phyloP scores from a whole-genome alignment of 2,329 filamentous ascomycete genomes.

The Penicillium sp. region DNA sequence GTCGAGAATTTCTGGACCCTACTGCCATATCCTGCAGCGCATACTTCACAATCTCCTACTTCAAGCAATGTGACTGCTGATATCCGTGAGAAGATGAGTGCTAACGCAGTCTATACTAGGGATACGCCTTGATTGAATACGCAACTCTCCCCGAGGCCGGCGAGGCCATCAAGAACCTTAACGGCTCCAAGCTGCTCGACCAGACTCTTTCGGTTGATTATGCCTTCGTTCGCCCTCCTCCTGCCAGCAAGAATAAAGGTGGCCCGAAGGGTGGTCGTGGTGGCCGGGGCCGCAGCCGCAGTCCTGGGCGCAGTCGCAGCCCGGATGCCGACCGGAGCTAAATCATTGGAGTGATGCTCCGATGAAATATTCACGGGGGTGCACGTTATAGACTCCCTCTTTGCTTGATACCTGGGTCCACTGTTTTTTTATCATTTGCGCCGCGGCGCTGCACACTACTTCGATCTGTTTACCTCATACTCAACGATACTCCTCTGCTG shows the following conservation, averaged over 20 bases:
- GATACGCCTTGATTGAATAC: constrained; percentile 70
- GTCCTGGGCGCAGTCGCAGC: constrained; percentile 52
- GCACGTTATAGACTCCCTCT: constrained; percentile 3
- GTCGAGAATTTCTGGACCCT: constrained; percentile 12
- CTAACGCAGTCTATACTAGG: constrained; percentile 47
- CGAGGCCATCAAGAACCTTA: constrained; percentile 64
- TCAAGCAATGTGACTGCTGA: neutral
- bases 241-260: constrained; percentile 49
- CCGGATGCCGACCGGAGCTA: constrained; percentile 45
- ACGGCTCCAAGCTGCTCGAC: constrained; percentile 65
- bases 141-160: constrained; percentile 66
- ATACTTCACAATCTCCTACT: neutral
- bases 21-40: neutral
- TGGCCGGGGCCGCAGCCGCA: constrained; percentile 47
- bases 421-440: constrained; percentile 14
- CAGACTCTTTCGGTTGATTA: constrained; percentile 69
- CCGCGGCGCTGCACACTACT: constrained; percentile 3
- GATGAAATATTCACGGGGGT: constrained; percentile 9
- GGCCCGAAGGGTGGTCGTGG: constrained; percentile 49
- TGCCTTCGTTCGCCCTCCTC: constrained; percentile 67
- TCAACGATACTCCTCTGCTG: constrained; percentile 11
- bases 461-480: constrained; percentile 5
- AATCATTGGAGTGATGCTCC: constrained; percentile 10
- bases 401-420: constrained; percentile 20
- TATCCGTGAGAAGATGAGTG: neutral